phyloP scores from a whole-genome alignment of 169 alveolate genomes.

The Plasmodium sp. region DNA sequence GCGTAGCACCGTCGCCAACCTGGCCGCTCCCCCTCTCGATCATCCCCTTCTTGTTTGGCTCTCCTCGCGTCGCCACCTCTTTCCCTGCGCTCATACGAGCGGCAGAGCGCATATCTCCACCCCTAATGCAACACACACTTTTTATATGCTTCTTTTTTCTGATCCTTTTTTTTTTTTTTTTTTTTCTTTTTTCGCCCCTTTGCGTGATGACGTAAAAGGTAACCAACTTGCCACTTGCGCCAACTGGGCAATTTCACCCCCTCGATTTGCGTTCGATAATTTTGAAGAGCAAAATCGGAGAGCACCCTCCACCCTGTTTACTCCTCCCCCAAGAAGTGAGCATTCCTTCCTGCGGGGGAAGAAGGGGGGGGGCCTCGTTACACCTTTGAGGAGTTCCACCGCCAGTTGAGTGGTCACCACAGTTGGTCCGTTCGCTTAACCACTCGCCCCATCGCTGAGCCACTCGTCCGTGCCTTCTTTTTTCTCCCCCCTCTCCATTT shows the following conservation, averaged over 20 bases:
- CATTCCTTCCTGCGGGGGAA: neutral
- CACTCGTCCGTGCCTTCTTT: neutral
- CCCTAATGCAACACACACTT: neutral
- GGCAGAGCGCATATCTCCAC: neutral
- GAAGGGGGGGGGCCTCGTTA: neutral
- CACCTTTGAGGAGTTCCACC: neutral
- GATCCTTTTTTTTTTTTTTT: neutral
- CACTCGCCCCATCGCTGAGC: neutral
- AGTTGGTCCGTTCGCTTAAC: neutral
- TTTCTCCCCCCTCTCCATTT: neutral
- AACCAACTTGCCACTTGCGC: neutral
- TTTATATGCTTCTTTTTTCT: neutral
- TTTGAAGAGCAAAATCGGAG: neutral
- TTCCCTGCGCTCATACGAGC: neutral
- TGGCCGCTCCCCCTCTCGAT: neutral
- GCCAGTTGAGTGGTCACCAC: neutral
- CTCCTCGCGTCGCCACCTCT: neutral
- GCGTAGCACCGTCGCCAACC: neutral
- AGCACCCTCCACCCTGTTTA: neutral
- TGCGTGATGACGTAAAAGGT: neutral
- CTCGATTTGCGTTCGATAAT: neutral
- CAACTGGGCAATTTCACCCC: neutral
- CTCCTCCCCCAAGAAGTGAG: neutral
- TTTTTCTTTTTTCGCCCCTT: neutral
- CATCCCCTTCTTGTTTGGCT: neutral